Percentiles rank a stretch among this genome's conserved stretches.
Evolutionary conservation across 192 early-diverging fungal species (phyloP).

Genomic region (Podochytrium sp.): DNA sequence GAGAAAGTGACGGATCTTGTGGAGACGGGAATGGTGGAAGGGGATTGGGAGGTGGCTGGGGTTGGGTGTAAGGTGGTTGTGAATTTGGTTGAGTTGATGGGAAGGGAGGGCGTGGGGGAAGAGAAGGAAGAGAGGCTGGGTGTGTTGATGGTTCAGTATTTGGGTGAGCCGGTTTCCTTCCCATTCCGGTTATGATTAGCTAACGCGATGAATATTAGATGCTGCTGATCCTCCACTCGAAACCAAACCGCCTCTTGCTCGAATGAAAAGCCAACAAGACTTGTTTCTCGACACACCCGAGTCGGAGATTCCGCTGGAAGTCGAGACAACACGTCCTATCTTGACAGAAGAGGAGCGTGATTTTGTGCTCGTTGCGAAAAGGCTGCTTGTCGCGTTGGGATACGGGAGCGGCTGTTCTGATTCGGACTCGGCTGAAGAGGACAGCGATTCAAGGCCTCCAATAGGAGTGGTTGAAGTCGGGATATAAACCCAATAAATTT

Average conservation of each 20-base stretch:
- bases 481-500: no score
- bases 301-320: not conserved
- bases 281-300: not conserved
- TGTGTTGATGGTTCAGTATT: not conserved
- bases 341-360: not conserved
- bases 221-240: not conserved
- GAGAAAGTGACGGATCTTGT: slow-evolving; percentile 30
- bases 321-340: not conserved
- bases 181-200: not conserved
- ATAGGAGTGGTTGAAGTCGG: no score
- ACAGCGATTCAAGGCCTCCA: no score
- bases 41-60: slow-evolving; percentile 12
- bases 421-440: no score
- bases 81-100: slow-evolving; percentile 21
- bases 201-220: slow-evolving; percentile 1
- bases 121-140: slow-evolving; percentile 7
- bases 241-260: not conserved
- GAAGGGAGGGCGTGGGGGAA: not conserved
- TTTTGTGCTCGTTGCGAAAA: not conserved
- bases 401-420: no score
- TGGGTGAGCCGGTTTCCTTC: not conserved
- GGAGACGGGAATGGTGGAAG: not conserved
- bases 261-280: not conserved
- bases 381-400: not conserved
- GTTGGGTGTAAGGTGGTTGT: slow-evolving; percentile 33